These are phyloP conservation scores for Monosporascus cannonballus DNA, from an alignment of 2,329 filamentous ascomycete genomes.

Conservation along the genomic window DNA sequence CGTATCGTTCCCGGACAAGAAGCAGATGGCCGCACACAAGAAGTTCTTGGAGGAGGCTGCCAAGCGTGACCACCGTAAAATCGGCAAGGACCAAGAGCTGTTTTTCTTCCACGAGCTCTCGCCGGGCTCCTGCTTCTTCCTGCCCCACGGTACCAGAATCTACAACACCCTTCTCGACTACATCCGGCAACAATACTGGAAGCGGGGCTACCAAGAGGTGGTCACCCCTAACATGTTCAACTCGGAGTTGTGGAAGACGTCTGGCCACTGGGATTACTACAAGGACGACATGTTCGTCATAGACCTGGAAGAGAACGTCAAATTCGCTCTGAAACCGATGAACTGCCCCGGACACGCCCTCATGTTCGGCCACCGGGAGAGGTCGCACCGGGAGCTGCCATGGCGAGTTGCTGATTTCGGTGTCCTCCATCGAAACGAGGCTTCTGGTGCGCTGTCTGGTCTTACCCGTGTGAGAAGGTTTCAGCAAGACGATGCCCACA, in stretches of 20 bases:
- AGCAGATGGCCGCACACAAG: slow-evolving; percentile 85
- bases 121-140: slow-evolving; percentile 88
- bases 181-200: slow-evolving; percentile 83
- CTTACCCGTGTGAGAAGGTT: slow-evolving; percentile 80
- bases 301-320: slow-evolving; percentile 53
- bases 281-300: slow-evolving; percentile 90
- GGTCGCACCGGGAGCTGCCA: slow-evolving; percentile 75
- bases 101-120: slow-evolving; percentile 95
- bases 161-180: slow-evolving; percentile 84
- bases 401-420: slow-evolving; percentile 85
- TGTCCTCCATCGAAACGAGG: slow-evolving; percentile 79
- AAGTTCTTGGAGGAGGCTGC: slow-evolving; percentile 97
- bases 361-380: slow-evolving; percentile 67
- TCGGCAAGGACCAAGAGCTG: slow-evolving; percentile 91
- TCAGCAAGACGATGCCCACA: slow-evolving; percentile 87
- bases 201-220: slow-evolving; percentile 90
- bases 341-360: slow-evolving; percentile 88
- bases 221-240: slow-evolving; percentile 97
- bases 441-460: slow-evolving; percentile 74
- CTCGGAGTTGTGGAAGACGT: slow-evolving; percentile 85
- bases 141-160: slow-evolving; percentile 88
- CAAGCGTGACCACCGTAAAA: slow-evolving; percentile 89
- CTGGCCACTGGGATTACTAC: slow-evolving; percentile 91
- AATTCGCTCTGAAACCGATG: slow-evolving; percentile 87
- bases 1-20: slow-evolving; percentile 93